These are phyloP conservation scores for Suillus subaureus DNA, from an alignment of 768 basidiomycete genomes.

Conservation along the genomic window DNA sequence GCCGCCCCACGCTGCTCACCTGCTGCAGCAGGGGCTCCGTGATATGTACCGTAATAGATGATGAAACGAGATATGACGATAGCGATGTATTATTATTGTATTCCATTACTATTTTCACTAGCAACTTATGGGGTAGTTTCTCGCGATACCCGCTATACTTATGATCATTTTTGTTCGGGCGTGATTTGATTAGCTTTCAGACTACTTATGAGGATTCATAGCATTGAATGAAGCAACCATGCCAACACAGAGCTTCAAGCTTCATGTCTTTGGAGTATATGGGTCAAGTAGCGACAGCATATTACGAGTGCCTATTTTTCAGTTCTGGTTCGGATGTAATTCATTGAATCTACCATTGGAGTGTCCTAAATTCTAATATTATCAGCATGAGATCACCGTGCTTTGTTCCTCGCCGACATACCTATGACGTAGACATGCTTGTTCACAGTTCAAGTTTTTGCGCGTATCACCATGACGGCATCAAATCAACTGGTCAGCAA, in stretches of 20 bases:
- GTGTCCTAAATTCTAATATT: conserved; percentile 33
- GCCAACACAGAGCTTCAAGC: conserved; percentile 61
- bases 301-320: conserved; percentile 40
- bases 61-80: neutral
- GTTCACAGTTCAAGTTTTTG: conserved; percentile 47
- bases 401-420: conserved; percentile 14
- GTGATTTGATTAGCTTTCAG: neutral
- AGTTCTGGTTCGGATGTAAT: conserved; percentile 1
- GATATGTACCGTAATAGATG: neutral
- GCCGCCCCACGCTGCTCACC: neutral
- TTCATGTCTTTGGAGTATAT: conserved; percentile 52
- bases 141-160: neutral
- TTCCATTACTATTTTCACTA: neutral
- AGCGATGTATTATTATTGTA: conserved; percentile 1
- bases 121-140: neutral
- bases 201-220: neutral
- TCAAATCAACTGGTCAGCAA: neutral
- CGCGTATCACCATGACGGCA: conserved; percentile 17
- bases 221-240: conserved; percentile 50
- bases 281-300: conserved; percentile 52
- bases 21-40: too few species aligned
- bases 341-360: conserved; percentile 37
- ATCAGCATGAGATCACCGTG: neutral
- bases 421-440: conserved; percentile 21
- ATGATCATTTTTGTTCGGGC: neutral